phyloP scores from a whole-genome alignment of 164 flowering plant species.

The Vitis rupestris region DNA sequence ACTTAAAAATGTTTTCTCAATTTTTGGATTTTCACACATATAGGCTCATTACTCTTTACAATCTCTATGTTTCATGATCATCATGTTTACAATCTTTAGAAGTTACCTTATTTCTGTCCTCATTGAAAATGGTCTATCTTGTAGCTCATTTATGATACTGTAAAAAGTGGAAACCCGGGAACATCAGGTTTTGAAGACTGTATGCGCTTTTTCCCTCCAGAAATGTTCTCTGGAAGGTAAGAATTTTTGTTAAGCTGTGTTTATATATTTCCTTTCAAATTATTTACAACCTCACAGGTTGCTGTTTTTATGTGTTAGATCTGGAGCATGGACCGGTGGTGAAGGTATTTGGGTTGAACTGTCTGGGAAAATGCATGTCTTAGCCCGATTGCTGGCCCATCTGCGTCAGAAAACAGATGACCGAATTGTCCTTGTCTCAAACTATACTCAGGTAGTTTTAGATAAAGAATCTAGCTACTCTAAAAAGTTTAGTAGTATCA shows the following conservation, averaged over 20 bases:
- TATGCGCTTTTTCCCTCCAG: conserved; percentile 84
- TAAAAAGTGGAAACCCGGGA: conserved; percentile 77
- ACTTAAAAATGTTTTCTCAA: neutral
- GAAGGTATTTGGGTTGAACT: conserved; percentile 96
- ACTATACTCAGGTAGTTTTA: conserved; percentile 84
- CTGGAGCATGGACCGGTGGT: conserved; percentile 97
- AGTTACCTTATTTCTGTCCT: neutral
- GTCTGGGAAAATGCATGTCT: conserved; percentile 97
- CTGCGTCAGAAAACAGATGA: conserved; percentile 86
- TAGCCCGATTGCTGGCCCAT: conserved; percentile 85
- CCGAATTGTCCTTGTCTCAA: conserved; percentile 94
- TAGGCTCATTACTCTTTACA: too few species aligned
- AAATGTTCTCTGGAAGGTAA: conserved; percentile 90
- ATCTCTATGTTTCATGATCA: too few species aligned
- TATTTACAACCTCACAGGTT: neutral
- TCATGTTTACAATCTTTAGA: neutral
- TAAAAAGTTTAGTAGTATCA: neutral
- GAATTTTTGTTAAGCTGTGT: neutral
- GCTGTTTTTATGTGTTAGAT: conserved; percentile 41
- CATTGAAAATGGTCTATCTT: conserved; percentile 18
- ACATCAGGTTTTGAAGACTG: conserved; percentile 89
- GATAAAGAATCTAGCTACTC: neutral
- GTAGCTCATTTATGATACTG: conserved; percentile 93
- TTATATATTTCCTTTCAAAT: neutral
- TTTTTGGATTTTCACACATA: neutral